phyloP scores from a whole-genome alignment of 176 grass and related monocot species.

The Triticum dicoccoides region DNA sequence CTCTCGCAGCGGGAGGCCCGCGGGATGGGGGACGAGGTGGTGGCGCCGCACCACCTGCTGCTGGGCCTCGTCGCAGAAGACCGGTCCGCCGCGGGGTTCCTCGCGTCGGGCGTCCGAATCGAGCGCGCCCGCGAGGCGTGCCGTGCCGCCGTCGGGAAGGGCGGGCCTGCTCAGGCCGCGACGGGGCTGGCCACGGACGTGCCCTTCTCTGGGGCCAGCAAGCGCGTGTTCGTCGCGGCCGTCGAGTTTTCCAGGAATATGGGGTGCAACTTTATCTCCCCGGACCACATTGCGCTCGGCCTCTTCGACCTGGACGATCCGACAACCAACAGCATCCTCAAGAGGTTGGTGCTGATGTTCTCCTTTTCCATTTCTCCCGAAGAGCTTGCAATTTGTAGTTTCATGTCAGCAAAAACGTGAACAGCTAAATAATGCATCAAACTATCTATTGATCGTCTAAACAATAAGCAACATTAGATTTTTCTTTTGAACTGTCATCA shows the following conservation, averaged over 20 bases:
- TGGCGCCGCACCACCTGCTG: constrained; percentile 88
- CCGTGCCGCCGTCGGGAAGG: constrained; percentile 27
- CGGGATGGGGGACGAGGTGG: constrained; percentile 64
- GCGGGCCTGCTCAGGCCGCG: background rate
- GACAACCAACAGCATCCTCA: constrained; percentile 59
- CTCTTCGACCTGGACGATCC: constrained; percentile 74
- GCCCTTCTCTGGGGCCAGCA: constrained; percentile 66
- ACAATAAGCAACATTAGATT: background rate
- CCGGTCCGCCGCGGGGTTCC: constrained; percentile 55
- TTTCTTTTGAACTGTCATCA: background rate
- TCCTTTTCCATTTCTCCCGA: background rate
- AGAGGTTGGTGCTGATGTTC: constrained; percentile 50
- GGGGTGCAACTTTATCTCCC: constrained; percentile 76
- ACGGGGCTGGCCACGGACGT: constrained; percentile 64
- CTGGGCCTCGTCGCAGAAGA: constrained; percentile 94
- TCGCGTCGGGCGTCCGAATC: constrained; percentile 62
- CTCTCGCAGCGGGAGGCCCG: constrained; percentile 88
- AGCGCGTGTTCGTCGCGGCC: constrained; percentile 71
- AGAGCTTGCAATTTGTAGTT: background rate
- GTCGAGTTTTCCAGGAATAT: constrained; percentile 77
- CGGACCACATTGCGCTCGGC: constrained; percentile 85
- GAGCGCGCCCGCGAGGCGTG: constrained; percentile 77
- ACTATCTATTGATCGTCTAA: background rate
- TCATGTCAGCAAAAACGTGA: background rate
- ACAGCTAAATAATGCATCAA: background rate